phyloP scores from a whole-genome alignment of 2,329 filamentous ascomycete genomes.

The Monilinia aucupariae region DNA sequence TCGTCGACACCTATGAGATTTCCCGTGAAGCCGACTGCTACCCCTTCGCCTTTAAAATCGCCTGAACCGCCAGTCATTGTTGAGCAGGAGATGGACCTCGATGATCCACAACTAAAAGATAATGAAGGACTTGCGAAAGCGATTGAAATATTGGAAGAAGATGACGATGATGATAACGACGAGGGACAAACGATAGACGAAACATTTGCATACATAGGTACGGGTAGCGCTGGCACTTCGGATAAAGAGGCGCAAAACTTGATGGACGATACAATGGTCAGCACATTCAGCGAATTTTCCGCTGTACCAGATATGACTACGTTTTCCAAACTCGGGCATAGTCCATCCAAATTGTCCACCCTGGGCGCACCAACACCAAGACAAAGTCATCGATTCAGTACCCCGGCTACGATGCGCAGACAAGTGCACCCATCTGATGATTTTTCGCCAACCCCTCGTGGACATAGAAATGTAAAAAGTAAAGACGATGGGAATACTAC shows the following conservation, averaged over 20 bases:
- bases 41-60: slow-evolving; percentile 35
- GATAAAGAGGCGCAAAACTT: slow-evolving; percentile 19
- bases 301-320: slow-evolving; percentile 82
- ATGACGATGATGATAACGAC: slow-evolving; percentile 32
- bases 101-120: slow-evolving; percentile 46
- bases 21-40: slow-evolving; percentile 47
- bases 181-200: slow-evolving; percentile 26
- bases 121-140: slow-evolving; percentile 54
- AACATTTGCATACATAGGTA: slow-evolving; percentile 31
- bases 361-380: slow-evolving; percentile 37
- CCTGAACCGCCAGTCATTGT: slow-evolving; percentile 21
- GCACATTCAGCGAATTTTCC: slow-evolving; percentile 72
- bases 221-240: slow-evolving; percentile 32
- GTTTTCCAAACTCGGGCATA: slow-evolving; percentile 68
- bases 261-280: slow-evolving; percentile 37
- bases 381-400: slow-evolving; percentile 26
- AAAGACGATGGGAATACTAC: slow-evolving; percentile 53
- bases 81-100: slow-evolving; percentile 36
- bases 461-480: slow-evolving; percentile 31
- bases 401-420: slow-evolving; percentile 32
- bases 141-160: slow-evolving; percentile 59
- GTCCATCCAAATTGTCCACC: slow-evolving; percentile 49
- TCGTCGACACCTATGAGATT: slow-evolving; percentile 52
- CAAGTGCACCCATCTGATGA: slow-evolving; percentile 24
- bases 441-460: slow-evolving; percentile 39